A percentile compares a stretch with the other conserved stretches of the same genome.
Conservation (phyloP, 1,284 basidiomycete genomes). For the Bjerkandera adusta region DNA sequence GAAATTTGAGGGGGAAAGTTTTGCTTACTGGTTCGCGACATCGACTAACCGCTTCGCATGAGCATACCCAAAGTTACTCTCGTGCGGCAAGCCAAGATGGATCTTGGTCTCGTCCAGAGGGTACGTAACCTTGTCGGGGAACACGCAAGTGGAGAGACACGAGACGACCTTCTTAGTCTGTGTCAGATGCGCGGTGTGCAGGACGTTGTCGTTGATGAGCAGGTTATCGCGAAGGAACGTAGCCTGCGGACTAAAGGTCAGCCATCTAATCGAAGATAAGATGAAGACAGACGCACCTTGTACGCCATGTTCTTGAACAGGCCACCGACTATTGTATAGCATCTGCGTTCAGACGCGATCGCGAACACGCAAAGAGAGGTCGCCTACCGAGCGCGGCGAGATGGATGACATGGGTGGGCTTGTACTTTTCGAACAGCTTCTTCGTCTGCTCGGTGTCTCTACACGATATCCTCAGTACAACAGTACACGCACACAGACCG, state of each 20-base stretch:
- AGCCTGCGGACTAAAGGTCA: constrained; percentile 40
- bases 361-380: background rate
- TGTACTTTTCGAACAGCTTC: constrained; percentile 80
- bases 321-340: constrained; percentile 65
- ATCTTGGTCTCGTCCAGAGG: constrained; percentile 90
- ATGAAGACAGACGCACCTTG: constrained; percentile 51
- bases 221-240: constrained; percentile 89
- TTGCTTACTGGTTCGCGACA: constrained; percentile 81
- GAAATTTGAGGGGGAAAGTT: background rate
- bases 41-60: constrained; percentile 94
- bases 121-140: constrained; percentile 84
- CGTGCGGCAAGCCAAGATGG: constrained; percentile 84
- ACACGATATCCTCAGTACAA: constrained; percentile 4
- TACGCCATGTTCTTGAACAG: constrained; percentile 90
- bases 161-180: constrained; percentile 75
- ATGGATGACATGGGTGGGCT: constrained; percentile 91
- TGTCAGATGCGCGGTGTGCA: constrained; percentile 68
- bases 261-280: background rate
- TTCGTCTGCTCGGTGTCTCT: constrained; percentile 66
- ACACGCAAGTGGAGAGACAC: constrained; percentile 87
- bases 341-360: background rate
- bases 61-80: constrained; percentile 90
- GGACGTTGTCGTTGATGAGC: constrained; percentile 88
- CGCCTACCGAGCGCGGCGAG: constrained; percentile 77
- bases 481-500: background rate